These are phyloP conservation scores for Bipolaris victoriae DNA, from an alignment of 2,329 filamentous ascomycete species.

Conservation along the genomic window DNA sequence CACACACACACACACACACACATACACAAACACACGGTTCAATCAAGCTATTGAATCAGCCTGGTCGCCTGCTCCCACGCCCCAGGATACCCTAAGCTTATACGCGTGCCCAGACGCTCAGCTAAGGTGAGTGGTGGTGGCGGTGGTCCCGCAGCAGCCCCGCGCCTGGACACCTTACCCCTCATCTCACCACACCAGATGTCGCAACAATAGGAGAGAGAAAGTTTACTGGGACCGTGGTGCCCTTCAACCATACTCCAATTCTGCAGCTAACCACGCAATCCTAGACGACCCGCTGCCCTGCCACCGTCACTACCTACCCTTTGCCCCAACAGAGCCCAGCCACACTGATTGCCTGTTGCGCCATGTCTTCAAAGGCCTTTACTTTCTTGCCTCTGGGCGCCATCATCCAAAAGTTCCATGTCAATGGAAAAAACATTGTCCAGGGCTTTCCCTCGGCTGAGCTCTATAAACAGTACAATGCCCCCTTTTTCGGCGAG, in stretches of 20 bases:
- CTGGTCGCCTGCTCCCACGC: slow-evolving; percentile 1
- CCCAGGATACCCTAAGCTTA: slow-evolving; percentile 1
- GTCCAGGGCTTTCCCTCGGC: slow-evolving; percentile 83
- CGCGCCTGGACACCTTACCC: slow-evolving; percentile 21
- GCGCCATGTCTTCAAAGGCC: slow-evolving; percentile 42
- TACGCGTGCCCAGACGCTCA: slow-evolving; percentile 3
- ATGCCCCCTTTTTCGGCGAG: slow-evolving; percentile 84
- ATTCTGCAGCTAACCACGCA: slow-evolving; percentile 8
- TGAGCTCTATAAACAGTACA: slow-evolving; percentile 75
- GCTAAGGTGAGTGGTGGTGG: slow-evolving; percentile 28
- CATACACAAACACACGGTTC: neutral
- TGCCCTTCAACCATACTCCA: neutral
- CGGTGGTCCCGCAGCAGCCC: slow-evolving; percentile 18
- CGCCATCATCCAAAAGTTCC: slow-evolving; percentile 81
- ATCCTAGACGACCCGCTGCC: slow-evolving; percentile 6
- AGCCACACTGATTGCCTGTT: slow-evolving; percentile 2
- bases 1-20: neutral
- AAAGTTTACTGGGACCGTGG: slow-evolving; percentile 2
- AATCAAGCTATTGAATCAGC: slow-evolving; percentile 3
- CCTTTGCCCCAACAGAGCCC: slow-evolving; percentile 6
- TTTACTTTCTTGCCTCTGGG: slow-evolving; percentile 73
- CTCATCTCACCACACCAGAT: slow-evolving; percentile 18
- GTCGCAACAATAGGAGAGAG: neutral
- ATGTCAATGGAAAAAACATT: slow-evolving; percentile 79
- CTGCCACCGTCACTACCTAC: no score